phyloP scores from a whole-genome alignment of 2,329 filamentous ascomycete species.

The Zopfia rhizophila region DNA sequence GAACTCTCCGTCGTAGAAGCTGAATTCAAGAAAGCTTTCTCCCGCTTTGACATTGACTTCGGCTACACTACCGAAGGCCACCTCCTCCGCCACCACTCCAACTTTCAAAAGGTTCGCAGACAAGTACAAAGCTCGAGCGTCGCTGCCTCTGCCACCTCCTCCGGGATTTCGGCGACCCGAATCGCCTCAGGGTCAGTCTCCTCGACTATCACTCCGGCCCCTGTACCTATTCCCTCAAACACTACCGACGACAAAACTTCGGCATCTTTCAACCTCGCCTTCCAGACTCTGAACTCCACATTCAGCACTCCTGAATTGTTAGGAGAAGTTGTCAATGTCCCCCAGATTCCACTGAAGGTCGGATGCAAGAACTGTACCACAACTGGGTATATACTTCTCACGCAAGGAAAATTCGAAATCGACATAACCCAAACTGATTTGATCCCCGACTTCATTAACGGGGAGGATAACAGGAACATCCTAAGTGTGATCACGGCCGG shows the following conservation, averaged over 20 bases:
- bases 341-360: slow-evolving; percentile 39
- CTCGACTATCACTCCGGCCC: slow-evolving; percentile 4
- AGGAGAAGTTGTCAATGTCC: slow-evolving; percentile 20
- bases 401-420: slow-evolving; percentile 42
- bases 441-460: slow-evolving; percentile 35
- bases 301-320: slow-evolving; percentile 34
- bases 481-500: slow-evolving; percentile 43
- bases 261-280: slow-evolving; percentile 34
- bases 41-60: slow-evolving; percentile 41
- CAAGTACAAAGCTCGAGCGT: slow-evolving; percentile 8
- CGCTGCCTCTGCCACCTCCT: background rate
- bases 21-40: slow-evolving; percentile 43
- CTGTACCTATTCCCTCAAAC: slow-evolving; percentile 31
- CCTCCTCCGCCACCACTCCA: slow-evolving; percentile 38
- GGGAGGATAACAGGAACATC: slow-evolving; percentile 36
- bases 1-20: slow-evolving; percentile 36
- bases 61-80: slow-evolving; percentile 45
- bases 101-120: slow-evolving; percentile 35
- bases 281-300: slow-evolving; percentile 35
- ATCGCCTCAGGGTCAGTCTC: background rate
- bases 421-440: slow-evolving; percentile 36
- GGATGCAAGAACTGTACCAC: slow-evolving; percentile 51
- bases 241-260: slow-evolving; percentile 30
- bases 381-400: slow-evolving; percentile 42
- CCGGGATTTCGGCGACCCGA: background rate